A percentile compares a stretch with the other conserved stretches of the same genome.
Evolutionary conservation across 2,329 filamentous ascomycete genomes (phyloP).

Genomic region (Penicillium sp.): DNA sequence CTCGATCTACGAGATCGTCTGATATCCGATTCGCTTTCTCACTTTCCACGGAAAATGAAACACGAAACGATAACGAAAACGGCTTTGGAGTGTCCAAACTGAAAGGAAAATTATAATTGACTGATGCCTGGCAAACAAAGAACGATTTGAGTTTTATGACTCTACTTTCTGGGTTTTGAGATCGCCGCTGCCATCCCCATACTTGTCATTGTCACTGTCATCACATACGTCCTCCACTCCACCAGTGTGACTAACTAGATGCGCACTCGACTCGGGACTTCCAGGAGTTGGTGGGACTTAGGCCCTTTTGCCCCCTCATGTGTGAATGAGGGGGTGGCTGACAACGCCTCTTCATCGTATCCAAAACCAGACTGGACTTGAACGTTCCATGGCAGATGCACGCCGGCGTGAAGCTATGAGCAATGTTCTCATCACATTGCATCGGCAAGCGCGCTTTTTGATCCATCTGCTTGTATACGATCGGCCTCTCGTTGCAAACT

Average conservation of each 20-base stretch:
- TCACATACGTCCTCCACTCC: background rate
- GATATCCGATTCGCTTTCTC: background rate
- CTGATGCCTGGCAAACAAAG: background rate
- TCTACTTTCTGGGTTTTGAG: background rate
- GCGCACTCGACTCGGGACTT: background rate
- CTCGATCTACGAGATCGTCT: constrained; percentile 1
- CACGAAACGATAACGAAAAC: background rate
- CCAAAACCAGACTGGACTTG: background rate
- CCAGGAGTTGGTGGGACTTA: background rate
- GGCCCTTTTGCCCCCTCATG: background rate
- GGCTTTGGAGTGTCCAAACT: background rate
- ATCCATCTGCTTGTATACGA: background rate
- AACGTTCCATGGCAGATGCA: constrained; percentile 8
- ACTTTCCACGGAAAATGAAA: background rate
- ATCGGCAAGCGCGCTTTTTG: constrained; percentile 8
- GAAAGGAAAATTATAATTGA: background rate
- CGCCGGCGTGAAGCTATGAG: background rate
- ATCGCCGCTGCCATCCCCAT: background rate
- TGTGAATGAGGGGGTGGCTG: background rate
- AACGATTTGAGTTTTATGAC: constrained; percentile 1
- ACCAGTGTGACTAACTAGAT: background rate
- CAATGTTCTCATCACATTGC: background rate
- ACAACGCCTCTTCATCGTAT: background rate
- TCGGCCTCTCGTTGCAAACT: background rate
- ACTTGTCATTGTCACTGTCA: background rate